Conservation (phyloP, 495 filamentous ascomycete genomes). For the Copromyces sp. region DNA sequence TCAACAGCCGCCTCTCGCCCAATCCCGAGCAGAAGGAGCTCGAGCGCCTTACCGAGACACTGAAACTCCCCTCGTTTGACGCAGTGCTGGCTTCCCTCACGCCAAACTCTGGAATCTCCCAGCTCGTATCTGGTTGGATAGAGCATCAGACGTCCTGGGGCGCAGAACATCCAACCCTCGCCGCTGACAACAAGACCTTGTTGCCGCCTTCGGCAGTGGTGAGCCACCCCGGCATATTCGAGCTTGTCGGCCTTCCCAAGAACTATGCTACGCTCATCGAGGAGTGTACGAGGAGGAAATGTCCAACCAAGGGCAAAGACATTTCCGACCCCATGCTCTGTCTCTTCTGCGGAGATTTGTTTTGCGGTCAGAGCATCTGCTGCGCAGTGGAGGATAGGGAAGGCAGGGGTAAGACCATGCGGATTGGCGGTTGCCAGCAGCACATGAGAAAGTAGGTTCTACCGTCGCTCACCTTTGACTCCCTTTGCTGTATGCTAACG, state of each 20-base stretch:
- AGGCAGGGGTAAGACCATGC: slow-evolving; percentile 19
- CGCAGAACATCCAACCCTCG: slow-evolving; percentile 1
- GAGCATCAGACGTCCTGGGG: slow-evolving; percentile 43
- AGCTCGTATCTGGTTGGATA: slow-evolving; percentile 71
- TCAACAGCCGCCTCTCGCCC: slow-evolving; percentile 60
- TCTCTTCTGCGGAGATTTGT: slow-evolving; percentile 90
- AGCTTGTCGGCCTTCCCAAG: slow-evolving; percentile 84
- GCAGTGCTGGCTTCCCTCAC: slow-evolving; percentile 54
- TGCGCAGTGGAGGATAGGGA: slow-evolving; percentile 56
- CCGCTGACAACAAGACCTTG: slow-evolving; percentile 7
- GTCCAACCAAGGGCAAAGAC: slow-evolving; percentile 83
- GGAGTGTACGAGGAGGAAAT: slow-evolving; percentile 74
- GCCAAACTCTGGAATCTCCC: slow-evolving; percentile 25
- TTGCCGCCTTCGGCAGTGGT: slow-evolving; percentile 35
- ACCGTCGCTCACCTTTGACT: neutral
- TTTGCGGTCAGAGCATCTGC: slow-evolving; percentile 89
- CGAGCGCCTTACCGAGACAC: slow-evolving; percentile 62
- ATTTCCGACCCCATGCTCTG: slow-evolving; percentile 83
- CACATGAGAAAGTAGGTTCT: slow-evolving; percentile 72
- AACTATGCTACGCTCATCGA: slow-evolving; percentile 90
- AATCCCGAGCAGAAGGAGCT: slow-evolving; percentile 64
- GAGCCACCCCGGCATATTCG: slow-evolving; percentile 82
- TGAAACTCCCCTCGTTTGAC: slow-evolving; percentile 69
- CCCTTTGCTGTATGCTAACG: neutral
- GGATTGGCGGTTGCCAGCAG: slow-evolving; percentile 75